Percentiles rank a stretch among this genome's conserved stretches.
Conservation (phyloP, 306 rosid genomes). For the Rosa lucieae region DNA sequence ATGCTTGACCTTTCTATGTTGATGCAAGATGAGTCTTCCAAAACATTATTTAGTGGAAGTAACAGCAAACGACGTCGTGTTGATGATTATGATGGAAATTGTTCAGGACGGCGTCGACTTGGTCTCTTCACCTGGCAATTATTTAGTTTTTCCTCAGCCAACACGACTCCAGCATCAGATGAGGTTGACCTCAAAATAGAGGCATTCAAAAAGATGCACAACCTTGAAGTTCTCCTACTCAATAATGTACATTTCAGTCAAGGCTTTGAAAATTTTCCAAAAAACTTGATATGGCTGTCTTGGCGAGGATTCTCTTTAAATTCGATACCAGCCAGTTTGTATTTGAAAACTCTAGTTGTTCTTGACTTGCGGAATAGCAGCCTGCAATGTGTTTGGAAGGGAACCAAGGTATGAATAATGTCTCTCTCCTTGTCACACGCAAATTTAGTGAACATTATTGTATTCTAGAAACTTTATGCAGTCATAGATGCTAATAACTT, state of each 20-base stretch:
- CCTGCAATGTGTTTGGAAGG: background rate
- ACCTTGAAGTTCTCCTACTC: background rate
- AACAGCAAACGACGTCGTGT: background rate
- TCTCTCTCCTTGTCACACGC: background rate
- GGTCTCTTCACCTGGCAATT: background rate
- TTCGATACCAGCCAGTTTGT: background rate
- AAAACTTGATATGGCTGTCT: background rate
- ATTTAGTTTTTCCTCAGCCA: background rate
- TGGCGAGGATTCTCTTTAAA: conserved; percentile 19
- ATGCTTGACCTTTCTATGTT: background rate
- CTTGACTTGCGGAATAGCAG: conserved; percentile 16
- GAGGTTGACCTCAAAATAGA: background rate
- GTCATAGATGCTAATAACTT: background rate
- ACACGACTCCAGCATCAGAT: background rate
- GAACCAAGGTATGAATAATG: background rate
- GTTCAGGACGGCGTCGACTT: background rate
- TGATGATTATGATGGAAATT: background rate
- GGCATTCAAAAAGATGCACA: background rate
- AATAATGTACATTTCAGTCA: background rate
- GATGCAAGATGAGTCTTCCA: background rate
- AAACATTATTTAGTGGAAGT: background rate
- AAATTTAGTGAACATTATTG: background rate
- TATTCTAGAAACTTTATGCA: background rate
- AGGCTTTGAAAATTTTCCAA: conserved; percentile 7
- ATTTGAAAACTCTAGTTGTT: conserved; percentile 9